Conservation (phyloP, 768 basidiomycete species). For the Tylopilus rubrobrunneus region DNA sequence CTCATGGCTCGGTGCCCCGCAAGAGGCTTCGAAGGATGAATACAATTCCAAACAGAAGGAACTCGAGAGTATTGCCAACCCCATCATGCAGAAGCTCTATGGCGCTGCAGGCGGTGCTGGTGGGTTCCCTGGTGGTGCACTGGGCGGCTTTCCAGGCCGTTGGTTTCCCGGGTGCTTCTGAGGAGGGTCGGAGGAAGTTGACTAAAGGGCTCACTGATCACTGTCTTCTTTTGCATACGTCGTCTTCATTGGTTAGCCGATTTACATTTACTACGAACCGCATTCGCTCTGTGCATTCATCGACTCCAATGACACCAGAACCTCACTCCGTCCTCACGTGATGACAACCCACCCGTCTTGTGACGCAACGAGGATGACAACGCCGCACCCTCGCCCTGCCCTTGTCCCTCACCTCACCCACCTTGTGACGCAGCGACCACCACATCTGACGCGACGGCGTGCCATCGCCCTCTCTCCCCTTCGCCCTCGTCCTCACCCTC, state of each 20-base stretch:
- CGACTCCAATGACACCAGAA: slow-evolving; percentile 16
- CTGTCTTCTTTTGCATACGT: slow-evolving; percentile 17
- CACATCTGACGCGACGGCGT: too few relatives aligned
- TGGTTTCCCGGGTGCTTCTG: slow-evolving; percentile 63
- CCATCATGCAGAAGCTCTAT: slow-evolving; percentile 74
- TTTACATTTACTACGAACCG: background rate
- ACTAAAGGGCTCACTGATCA: slow-evolving; percentile 37
- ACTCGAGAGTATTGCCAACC: slow-evolving; percentile 78
- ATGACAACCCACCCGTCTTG: too few relatives aligned
- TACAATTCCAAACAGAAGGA: slow-evolving; percentile 93
- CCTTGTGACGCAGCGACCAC: too few relatives aligned
- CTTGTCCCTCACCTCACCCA: too few relatives aligned
- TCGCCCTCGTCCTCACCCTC: too few relatives aligned
- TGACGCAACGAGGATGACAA: too few relatives aligned
- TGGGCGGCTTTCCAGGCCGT: slow-evolving; percentile 56
- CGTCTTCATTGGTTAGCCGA: slow-evolving; percentile 9
- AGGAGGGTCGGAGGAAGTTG: slow-evolving; percentile 91
- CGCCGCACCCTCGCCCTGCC: too few relatives aligned
- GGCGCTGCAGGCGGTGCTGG: slow-evolving; percentile 45
- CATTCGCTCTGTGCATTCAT: background rate
- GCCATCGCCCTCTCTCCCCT: too few relatives aligned
- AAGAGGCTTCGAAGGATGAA: slow-evolving; percentile 92
- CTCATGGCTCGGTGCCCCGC: slow-evolving; percentile 79
- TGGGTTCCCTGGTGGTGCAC: slow-evolving; percentile 57
- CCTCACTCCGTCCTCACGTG: too few relatives aligned